Evolutionary conservation across 2,329 filamentous ascomycete genomes (phyloP).

Genomic region (Blastomyces emzantsi): DNA sequence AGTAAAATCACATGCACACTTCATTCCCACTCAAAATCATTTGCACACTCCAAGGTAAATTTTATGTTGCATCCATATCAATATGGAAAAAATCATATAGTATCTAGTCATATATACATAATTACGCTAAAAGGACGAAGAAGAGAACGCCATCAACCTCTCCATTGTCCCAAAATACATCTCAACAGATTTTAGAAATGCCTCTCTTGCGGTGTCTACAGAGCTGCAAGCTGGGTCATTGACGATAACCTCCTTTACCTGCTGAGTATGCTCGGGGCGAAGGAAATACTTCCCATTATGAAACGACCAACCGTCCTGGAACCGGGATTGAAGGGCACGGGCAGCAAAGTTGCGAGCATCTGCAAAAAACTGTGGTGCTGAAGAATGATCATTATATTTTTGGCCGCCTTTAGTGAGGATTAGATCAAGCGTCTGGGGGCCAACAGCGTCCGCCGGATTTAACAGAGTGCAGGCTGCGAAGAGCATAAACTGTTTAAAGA

Average conservation of each 20-base stretch:
- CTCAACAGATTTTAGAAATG: conserved; percentile 21
- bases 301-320: conserved; percentile 41
- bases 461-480: conserved; percentile 27
- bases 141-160: conserved; percentile 16
- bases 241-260: conserved; percentile 38
- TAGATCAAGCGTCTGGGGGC: conserved; percentile 17
- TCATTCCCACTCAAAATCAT: not conserved
- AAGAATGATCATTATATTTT: not conserved
- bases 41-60: not conserved
- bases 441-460: conserved; percentile 14
- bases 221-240: conserved; percentile 27
- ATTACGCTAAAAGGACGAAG: not conserved
- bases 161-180: conserved; percentile 19
- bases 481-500: conserved; percentile 33
- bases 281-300: conserved; percentile 41
- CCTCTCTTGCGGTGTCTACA: conserved; percentile 17
- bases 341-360: conserved; percentile 27
- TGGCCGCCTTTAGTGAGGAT: conserved; percentile 12
- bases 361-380: conserved; percentile 16
- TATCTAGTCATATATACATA: not conserved
- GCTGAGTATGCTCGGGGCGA: conserved; percentile 31
- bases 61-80: not conserved
- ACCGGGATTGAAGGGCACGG: conserved; percentile 36
- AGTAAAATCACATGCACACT: not conserved
- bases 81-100: not conserved